phyloP scores from a whole-genome alignment of 1,284 basidiomycete species.

The Naganishia albida region DNA sequence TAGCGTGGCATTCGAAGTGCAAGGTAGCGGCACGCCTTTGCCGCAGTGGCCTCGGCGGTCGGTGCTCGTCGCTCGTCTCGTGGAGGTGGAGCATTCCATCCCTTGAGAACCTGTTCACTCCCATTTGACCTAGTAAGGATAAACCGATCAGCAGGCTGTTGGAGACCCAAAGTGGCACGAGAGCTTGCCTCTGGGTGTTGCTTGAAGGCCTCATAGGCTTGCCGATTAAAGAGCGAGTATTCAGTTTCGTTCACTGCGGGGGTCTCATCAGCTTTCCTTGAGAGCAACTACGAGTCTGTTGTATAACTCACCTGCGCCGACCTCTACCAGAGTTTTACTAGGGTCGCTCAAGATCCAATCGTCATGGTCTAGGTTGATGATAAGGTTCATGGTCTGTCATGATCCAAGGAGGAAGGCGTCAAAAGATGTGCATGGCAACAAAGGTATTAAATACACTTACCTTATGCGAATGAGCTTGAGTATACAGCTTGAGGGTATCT shows the following conservation, averaged over 20 bases:
- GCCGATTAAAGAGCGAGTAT: slow-evolving; percentile 81
- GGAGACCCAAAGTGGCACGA: no score
- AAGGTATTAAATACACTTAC: slow-evolving; percentile 52
- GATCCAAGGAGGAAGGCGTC: slow-evolving; percentile 9
- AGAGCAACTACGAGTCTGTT: background rate
- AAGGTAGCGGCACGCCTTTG: no score
- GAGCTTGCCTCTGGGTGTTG: slow-evolving; percentile 69
- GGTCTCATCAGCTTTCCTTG: background rate
- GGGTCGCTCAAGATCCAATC: slow-evolving; percentile 83
- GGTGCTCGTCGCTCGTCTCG: no score
- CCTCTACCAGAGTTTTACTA: slow-evolving; percentile 63
- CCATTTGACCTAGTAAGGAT: slow-evolving; percentile 6
- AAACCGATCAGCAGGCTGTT: no score
- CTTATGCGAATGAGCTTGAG: slow-evolving; percentile 91
- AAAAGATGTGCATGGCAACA: slow-evolving; percentile 4
- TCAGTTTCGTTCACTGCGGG: slow-evolving; percentile 89
- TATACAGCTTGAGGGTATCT: slow-evolving; percentile 95
- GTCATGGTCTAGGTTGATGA: slow-evolving; percentile 92
- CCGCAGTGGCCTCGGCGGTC: no score
- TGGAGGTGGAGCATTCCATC: background rate
- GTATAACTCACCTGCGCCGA: slow-evolving; percentile 68
- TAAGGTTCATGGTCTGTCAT: slow-evolving; percentile 81
- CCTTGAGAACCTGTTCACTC: slow-evolving; percentile 3
- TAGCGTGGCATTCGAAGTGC: no score
- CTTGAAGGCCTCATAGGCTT: slow-evolving; percentile 76